Conservation (phyloP, 345 rosid genomes). For the Acer yangbiense region DNA sequence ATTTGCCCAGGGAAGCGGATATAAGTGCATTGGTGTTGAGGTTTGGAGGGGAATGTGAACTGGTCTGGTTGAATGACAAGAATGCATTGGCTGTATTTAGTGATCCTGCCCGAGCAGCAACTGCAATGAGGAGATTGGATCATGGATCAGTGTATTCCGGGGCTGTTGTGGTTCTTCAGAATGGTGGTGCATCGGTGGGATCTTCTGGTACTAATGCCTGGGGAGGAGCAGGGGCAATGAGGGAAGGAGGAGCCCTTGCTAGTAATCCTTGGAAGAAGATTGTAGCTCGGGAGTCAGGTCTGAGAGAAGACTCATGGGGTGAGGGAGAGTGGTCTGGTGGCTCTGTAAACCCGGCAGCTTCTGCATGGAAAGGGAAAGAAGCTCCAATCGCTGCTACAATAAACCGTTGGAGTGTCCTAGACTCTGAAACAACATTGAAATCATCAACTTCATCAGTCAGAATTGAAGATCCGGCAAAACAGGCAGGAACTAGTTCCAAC, state of each 20-base stretch:
- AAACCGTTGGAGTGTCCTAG: conserved; percentile 75
- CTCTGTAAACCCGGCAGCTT: conserved; percentile 38
- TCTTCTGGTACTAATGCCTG: conserved; percentile 53
- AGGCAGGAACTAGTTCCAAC: conserved; percentile 14
- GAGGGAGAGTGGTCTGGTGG: conserved; percentile 49
- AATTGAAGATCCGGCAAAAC: conserved; percentile 28
- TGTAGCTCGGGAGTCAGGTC: conserved; percentile 57
- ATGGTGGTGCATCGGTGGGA: conserved; percentile 30
- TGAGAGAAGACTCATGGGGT: conserved; percentile 71
- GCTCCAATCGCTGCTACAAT: conserved; percentile 52
- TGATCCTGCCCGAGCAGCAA: conserved; percentile 96
- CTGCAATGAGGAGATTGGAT: conserved; percentile 96
- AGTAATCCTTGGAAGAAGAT: conserved; percentile 86
- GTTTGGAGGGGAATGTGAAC: conserved; percentile 96
- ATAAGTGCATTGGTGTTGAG: conserved; percentile 79
- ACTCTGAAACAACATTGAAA: conserved; percentile 39
- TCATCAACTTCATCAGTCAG: conserved; percentile 36
- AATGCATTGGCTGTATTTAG: conserved; percentile 87
- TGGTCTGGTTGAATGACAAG: conserved; percentile 93
- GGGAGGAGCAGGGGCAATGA: conserved; percentile 48
- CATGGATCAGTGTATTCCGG: conserved; percentile 85
- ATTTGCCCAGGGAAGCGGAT: conserved; percentile 90
- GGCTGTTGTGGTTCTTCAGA: conserved; percentile 57
- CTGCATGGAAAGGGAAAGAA: conserved; percentile 56
- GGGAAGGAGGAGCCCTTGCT: conserved; percentile 37